Conservation (phyloP, 352 stramenopile species). For the Globisporangium canariense region DNA sequence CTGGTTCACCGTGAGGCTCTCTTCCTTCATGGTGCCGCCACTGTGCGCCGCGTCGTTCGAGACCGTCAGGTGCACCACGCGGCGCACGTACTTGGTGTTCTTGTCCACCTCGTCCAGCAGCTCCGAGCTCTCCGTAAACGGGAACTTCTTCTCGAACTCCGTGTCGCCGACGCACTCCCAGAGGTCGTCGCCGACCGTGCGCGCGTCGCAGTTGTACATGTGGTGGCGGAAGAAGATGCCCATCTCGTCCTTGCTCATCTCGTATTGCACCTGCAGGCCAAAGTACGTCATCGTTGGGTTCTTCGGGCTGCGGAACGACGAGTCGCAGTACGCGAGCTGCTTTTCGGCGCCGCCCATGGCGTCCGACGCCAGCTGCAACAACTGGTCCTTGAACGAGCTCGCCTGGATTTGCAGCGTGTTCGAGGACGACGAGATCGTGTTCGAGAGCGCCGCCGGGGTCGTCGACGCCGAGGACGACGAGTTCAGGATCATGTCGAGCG, state of each 20-base stretch:
- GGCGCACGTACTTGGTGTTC: conserved; percentile 81
- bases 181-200: conserved; percentile 68
- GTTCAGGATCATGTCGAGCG: conserved; percentile 83
- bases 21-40: conserved; percentile 82
- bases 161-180: conserved; percentile 72
- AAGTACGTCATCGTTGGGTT: conserved; percentile 90
- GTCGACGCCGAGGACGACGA: conserved; percentile 61
- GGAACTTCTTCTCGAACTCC: conserved; percentile 79
- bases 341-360: conserved; percentile 58
- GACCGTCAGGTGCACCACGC: conserved; percentile 79
- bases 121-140: conserved; percentile 74
- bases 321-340: conserved; percentile 67
- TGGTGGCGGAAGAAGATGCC: conserved; percentile 85
- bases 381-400: conserved; percentile 76
- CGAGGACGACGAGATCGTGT: conserved; percentile 55
- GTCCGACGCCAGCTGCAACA: conserved; percentile 62
- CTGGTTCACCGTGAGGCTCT: conserved; percentile 70
- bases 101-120: conserved; percentile 69
- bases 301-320: conserved; percentile 75
- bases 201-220: conserved; percentile 75
- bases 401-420: conserved; percentile 71
- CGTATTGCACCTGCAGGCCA: conserved; percentile 84
- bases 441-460: conserved; percentile 56
- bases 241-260: conserved; percentile 86
- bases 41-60: conserved; percentile 59